These are phyloP conservation scores for Colletotrichum sojae DNA, from an alignment of 2,329 filamentous ascomycete genomes.

Conservation along the genomic window DNA sequence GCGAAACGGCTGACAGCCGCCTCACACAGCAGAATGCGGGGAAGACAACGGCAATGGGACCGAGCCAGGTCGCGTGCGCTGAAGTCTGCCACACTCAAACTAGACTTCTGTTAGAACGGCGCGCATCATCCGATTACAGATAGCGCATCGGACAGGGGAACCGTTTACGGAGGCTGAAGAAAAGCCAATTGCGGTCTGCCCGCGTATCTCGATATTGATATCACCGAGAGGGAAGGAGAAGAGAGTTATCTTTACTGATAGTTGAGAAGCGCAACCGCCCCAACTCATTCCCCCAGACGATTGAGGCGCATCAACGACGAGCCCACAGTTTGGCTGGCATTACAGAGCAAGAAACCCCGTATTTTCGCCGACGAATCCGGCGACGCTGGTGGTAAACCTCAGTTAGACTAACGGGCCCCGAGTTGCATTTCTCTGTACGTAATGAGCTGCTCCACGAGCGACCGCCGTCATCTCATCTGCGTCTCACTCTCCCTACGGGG, in stretches of 20 bases:
- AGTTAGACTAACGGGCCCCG: conserved; percentile 4
- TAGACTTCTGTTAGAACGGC: conserved; percentile 10
- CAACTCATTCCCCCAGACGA: too few species aligned
- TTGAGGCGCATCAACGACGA: too few species aligned
- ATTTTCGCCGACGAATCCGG: conserved; percentile 25
- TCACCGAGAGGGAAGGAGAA: too few species aligned
- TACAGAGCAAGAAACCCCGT: conserved; percentile 2
- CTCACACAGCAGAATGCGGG: conserved; percentile 11
- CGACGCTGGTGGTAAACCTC: conserved; percentile 17
- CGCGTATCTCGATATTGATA: too few species aligned
- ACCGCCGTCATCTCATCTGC: conserved; percentile 15
- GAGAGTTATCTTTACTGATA: too few species aligned
- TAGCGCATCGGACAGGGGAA: not conserved
- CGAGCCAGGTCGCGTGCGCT: too few species aligned
- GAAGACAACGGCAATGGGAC: conserved; percentile 10
- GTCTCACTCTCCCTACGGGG: conserved; percentile 25
- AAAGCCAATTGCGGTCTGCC: not conserved
- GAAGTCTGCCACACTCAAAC: conserved; percentile 21
- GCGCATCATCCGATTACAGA: conserved; percentile 13
- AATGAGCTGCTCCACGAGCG: conserved; percentile 19
- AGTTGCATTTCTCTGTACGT: conserved; percentile 19
- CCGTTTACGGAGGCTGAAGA: conserved; percentile 8
- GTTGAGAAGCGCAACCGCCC: too few species aligned
- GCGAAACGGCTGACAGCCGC: conserved; percentile 15
- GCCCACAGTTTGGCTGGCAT: too few species aligned